phyloP scores from a whole-genome alignment of 208 protist genomes.

The Leishmania mexicana region DNA sequence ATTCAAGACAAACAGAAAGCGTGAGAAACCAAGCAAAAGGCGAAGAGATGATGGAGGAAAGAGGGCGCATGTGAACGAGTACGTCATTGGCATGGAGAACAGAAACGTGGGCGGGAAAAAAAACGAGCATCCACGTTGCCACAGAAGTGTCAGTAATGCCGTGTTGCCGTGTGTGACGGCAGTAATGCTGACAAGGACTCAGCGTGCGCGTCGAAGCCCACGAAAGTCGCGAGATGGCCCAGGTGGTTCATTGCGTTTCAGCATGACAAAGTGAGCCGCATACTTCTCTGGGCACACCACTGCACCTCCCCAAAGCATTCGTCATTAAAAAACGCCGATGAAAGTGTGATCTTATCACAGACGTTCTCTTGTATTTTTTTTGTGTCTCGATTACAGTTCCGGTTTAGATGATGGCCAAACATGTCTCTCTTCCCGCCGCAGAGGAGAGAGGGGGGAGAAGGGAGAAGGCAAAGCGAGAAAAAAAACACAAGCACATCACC shows the following conservation, averaged over 20 bases:
- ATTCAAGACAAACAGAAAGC: neutral
- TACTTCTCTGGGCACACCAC: neutral
- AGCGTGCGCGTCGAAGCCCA: neutral
- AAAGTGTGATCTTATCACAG: neutral
- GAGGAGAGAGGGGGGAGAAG: neutral
- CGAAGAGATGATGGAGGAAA: neutral
- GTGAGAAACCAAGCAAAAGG: neutral
- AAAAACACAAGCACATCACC: neutral
- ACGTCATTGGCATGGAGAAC: neutral
- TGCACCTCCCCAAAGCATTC: neutral
- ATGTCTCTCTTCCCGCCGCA: conserved; percentile 19
- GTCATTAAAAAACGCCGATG: neutral
- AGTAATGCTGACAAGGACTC: neutral
- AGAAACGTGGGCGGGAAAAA: neutral
- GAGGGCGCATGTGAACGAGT: neutral
- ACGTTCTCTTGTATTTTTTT: neutral
- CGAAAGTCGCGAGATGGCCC: neutral
- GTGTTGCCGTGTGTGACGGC: neutral
- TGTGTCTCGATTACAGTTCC: neutral
- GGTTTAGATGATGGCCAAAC: conserved; percentile 25
- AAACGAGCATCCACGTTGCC: neutral
- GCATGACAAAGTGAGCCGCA: neutral
- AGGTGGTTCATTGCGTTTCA: neutral
- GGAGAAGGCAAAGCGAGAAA: neutral
- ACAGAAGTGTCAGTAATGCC: neutral